Evolutionary conservation across 306 rosid species (phyloP), one percentile per base, ranked within the genome.

Genomic region (Castanopsis chinensis): DNA sequence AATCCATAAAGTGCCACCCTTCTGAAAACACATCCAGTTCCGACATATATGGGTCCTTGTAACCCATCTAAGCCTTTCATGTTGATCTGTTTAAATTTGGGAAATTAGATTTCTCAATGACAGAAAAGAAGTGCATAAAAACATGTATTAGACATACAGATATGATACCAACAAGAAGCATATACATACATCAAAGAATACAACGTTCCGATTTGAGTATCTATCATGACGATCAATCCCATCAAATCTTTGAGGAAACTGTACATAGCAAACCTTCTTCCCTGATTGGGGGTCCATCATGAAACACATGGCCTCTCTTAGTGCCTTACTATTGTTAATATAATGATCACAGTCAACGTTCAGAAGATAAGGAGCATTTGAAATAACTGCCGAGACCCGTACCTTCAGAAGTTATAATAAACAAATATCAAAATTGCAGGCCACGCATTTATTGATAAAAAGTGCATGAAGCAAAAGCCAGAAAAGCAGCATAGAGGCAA

Each of bases 281-380:
- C 99, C 98, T 55, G 88, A 80, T 72, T 90, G 89, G 78, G 97
- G 99, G 84, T 95, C 99, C 99, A 95, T 95, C 98, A 95, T 91
- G 89, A 95, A 95, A 85, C 99, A 95, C 99, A 95, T 95, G 35
- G 98, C 92, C 89, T 95, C 97, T 80, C 99, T 79, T 74, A 95
- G 91, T 10, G 99, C 99, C 88, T 93, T 95, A 87, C 98, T 91
- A 80, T 95, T 95, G 90, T 95, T 95, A 68, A 95, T 93, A 85
- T 95, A 95, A 89, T 95, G 98, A 88, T 95, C 99, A 85, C 99
- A 93, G 82, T 95, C 97, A 37, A 95, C 96, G 80, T 95, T 95
- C 84, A 95, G 88, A 80, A 95, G 79, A 85, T 89, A 91, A 12
- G 99, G 99, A 20, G 98, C 98, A 68, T 95, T 95, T 61, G 99